Evolutionary conservation across 768 basidiomycete species (phyloP).

Genomic region (Hypholoma fasciculare): DNA sequence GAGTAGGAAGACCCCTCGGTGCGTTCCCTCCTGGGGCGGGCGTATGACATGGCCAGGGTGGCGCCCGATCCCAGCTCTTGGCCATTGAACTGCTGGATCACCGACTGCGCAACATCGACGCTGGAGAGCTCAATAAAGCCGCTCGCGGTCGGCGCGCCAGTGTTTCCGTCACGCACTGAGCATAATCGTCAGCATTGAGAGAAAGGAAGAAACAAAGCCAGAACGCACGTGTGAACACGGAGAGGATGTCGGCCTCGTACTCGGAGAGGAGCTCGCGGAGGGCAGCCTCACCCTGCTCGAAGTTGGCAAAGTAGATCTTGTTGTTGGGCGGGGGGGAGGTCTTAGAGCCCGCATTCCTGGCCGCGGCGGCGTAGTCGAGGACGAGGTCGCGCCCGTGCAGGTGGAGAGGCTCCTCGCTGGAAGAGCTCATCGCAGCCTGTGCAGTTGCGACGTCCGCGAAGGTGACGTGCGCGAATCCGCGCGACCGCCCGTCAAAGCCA

Average conservation of each 20-base stretch:
- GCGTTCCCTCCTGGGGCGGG: constrained; percentile 21
- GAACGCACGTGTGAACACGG: constrained; percentile 31
- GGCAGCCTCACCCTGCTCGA: constrained; percentile 20
- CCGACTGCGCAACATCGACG: constrained; percentile 47
- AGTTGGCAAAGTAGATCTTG: constrained; percentile 32
- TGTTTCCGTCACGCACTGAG: constrained; percentile 33
- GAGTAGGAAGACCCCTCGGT: not conserved
- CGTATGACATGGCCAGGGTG: constrained; percentile 40
- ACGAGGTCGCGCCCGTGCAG: constrained; percentile 45
- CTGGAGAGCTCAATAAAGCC: constrained; percentile 58
- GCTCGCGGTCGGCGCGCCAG: constrained; percentile 25
- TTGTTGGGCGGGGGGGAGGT: constrained; percentile 17
- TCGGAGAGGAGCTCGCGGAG: constrained; percentile 24
- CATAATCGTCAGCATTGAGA: not conserved
- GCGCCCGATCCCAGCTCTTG: constrained; percentile 32
- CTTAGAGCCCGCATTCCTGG: not conserved
- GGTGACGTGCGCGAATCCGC: constrained; percentile 48
- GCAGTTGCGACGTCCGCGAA: constrained; percentile 39
- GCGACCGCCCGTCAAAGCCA: constrained; percentile 34
- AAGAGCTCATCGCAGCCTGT: constrained; percentile 32
- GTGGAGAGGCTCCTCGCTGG: constrained; percentile 45
- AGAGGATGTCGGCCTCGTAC: constrained; percentile 28
- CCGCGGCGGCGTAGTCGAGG: constrained; percentile 36
- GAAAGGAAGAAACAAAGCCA: not conserved
- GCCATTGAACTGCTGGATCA: constrained; percentile 43